Evolutionary conservation across 176 grass and related monocot species (phyloP), one percentile per base, ranked within the genome.

Genomic region (Eragrostis nindensis): DNA sequence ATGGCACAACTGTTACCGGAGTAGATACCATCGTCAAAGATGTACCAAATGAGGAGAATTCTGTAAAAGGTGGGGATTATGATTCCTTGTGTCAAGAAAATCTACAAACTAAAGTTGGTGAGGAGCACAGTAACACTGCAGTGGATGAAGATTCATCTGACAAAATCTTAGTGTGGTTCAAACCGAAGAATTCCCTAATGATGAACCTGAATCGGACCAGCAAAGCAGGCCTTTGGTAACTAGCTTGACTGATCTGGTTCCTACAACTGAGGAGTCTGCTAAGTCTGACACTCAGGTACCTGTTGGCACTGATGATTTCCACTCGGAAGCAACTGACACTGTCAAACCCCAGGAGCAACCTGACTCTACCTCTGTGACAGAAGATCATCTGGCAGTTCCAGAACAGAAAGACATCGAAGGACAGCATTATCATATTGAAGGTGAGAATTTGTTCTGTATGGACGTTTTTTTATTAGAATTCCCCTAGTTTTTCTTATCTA

Each of bases 301-400:
- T 65, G 46, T 85, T 38, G 10, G 5, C 11, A 21, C 55, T 47
- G 47, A 65, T 47, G 70, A 65, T 81, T 73, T 40, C 68, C 45
- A 79, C 44, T 69, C 61, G 15, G 46, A 74, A 11, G 22, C 65
- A 50, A 13, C 38, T 46, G 71, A 21, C 13, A 73, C 10, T 72
- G 67, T 42, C 25, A 70, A 83, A 70, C 43, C 61, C 66, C 78
- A 44, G 61, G 70, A 74, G 39, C n/a, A 80, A 50, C 75, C 52
- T 52, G 82, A 80, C 70, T 66, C 26, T 67, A 61, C 65, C 73
- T 74, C 66, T 84, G 74, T 71, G 68, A 38, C 59, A 53, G 61
- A 24, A 60, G 46, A 78, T 38, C 62, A 84, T 73, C 13, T 75
- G 24, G 26, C 46, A 74, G 49, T 71, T 16, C 73, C 85, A 6